A percentile compares a stretch with the other conserved stretches of the same genome.
These are phyloP conservation scores for Apiospora malaysiana DNA, from an alignment of 2,329 filamentous ascomycete genomes.

Conservation along the genomic window DNA sequence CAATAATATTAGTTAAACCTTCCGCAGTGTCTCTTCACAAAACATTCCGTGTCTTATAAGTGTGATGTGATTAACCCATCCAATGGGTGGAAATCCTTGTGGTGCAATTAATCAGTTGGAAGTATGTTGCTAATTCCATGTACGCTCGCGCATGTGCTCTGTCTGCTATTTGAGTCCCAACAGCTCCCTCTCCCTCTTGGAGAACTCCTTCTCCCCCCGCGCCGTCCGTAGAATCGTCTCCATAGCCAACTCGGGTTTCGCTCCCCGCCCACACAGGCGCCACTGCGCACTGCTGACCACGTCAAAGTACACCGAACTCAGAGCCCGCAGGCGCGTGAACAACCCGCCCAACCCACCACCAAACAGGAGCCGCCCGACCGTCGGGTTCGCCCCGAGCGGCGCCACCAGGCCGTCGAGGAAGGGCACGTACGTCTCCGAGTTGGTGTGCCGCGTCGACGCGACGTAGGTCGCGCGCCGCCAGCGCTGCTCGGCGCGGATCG, in stretches of 20 bases:
- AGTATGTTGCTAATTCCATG: not conserved
- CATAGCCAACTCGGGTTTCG: constrained; percentile 36
- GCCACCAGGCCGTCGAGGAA: constrained; percentile 42
- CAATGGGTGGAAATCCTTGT: not conserved
- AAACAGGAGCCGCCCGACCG: constrained; percentile 29
- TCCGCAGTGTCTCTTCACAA: not conserved
- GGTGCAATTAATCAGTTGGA: not conserved
- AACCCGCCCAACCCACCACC: constrained; percentile 30
- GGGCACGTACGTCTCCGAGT: constrained; percentile 35
- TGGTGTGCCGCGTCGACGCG: constrained; percentile 39
- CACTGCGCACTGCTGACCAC: constrained; percentile 44
- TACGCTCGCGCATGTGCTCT: not conserved
- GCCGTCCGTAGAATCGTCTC: constrained; percentile 41
- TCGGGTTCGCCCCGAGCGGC: constrained; percentile 41
- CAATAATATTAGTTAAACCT: not conserved
- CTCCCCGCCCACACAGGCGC: constrained; percentile 42
- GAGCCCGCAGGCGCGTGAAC: constrained; percentile 33
- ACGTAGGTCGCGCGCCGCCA: constrained; percentile 38
- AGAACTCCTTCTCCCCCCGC: constrained; percentile 32
- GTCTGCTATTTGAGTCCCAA: constrained; percentile 5
- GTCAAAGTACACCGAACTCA: constrained; percentile 44
- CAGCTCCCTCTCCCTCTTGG: constrained; percentile 32
- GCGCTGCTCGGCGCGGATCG: constrained; percentile 35
- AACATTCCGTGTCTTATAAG: not conserved
- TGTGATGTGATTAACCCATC: not conserved